These are phyloP conservation scores for Citrus sinensis DNA, from an alignment of 345 rosid genomes.

Conservation along the genomic window DNA sequence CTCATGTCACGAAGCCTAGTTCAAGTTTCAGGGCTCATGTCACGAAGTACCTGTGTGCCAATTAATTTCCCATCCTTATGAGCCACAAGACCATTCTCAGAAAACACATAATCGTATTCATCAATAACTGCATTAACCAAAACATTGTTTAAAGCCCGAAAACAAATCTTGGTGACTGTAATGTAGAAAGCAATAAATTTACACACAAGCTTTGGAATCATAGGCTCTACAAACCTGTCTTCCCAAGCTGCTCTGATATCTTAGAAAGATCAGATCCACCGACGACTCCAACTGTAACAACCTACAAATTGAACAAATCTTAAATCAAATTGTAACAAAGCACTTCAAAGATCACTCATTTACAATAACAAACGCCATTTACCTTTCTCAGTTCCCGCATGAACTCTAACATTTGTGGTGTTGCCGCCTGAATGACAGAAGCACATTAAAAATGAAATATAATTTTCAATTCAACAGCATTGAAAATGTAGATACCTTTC, in stretches of 20 bases:
- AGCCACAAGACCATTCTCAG: conserved; percentile 98
- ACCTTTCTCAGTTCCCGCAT: conserved; percentile 77
- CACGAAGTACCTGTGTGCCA: conserved; percentile 64
- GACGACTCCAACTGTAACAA: conserved; percentile 83
- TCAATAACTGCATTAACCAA: conserved; percentile 53
- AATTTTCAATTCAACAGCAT: not conserved
- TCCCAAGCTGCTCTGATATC: conserved; percentile 95
- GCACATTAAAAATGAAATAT: not conserved
- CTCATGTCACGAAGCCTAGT: not conserved
- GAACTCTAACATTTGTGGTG: conserved; percentile 59
- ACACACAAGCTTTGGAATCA: not conserved
- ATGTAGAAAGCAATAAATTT: not conserved
- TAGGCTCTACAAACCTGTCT: conserved; percentile 47
- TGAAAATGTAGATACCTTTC: conserved; percentile 46
- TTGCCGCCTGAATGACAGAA: conserved; percentile 34
- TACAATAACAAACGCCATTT: conserved; percentile 1
- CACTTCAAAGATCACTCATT: conserved; percentile 8
- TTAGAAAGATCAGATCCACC: conserved; percentile 94
- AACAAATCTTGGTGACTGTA: not conserved
- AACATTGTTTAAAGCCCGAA: not conserved
- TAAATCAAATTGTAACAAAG: not conserved
- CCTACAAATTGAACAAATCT: conserved; percentile 37
- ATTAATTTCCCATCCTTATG: conserved; percentile 83
- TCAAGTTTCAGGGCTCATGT: not conserved
- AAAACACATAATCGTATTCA: conserved; percentile 88